Evolutionary conservation across 805 yeast genomes (phyloP).

Genomic region (Candida khao-thaluensis): DNA sequence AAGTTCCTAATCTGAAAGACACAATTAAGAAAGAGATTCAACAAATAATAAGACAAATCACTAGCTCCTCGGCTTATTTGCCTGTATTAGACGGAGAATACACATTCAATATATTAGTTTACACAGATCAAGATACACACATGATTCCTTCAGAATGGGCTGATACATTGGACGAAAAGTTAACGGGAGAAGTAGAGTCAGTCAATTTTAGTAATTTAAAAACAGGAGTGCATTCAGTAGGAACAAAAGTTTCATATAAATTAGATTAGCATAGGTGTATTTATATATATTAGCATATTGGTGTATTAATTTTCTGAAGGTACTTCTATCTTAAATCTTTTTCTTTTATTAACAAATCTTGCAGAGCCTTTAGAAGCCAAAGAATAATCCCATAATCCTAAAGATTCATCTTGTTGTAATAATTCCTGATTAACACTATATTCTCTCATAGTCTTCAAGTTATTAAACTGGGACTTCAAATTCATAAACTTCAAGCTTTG

Average conservation of each 20-base stretch:
- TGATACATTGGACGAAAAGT: slow-evolving; percentile 62
- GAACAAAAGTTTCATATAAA: slow-evolving; percentile 66
- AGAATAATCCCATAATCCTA: slow-evolving; percentile 44
- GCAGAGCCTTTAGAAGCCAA: slow-evolving; percentile 40
- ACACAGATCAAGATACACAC: slow-evolving; percentile 58
- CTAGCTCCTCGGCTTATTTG: slow-evolving; percentile 81
- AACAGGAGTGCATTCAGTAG: slow-evolving; percentile 68
- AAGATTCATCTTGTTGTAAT: slow-evolving; percentile 46
- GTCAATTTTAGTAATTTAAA: slow-evolving; percentile 69
- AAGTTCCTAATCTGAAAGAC: slow-evolving; percentile 26
- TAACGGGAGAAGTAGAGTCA: slow-evolving; percentile 53
- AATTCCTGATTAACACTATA: slow-evolving; percentile 22
- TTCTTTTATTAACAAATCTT: slow-evolving; percentile 54
- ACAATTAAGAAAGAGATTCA: slow-evolving; percentile 76
- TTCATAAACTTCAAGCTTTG: slow-evolving; percentile 48
- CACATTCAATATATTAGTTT: slow-evolving; percentile 83
- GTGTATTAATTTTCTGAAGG: background rate
- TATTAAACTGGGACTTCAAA: slow-evolving; percentile 42
- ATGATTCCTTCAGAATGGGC: slow-evolving; percentile 83
- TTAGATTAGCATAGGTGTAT: slow-evolving; percentile 18
- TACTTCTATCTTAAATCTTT: slow-evolving; percentile 43
- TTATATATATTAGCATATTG: background rate
- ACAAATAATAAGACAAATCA: slow-evolving; percentile 81
- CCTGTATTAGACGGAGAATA: slow-evolving; percentile 66
- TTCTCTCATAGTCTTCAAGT: slow-evolving; percentile 34